Evolutionary conservation across 2,329 filamentous ascomycete genomes (phyloP).

Genomic region (Fusarium sp.): DNA sequence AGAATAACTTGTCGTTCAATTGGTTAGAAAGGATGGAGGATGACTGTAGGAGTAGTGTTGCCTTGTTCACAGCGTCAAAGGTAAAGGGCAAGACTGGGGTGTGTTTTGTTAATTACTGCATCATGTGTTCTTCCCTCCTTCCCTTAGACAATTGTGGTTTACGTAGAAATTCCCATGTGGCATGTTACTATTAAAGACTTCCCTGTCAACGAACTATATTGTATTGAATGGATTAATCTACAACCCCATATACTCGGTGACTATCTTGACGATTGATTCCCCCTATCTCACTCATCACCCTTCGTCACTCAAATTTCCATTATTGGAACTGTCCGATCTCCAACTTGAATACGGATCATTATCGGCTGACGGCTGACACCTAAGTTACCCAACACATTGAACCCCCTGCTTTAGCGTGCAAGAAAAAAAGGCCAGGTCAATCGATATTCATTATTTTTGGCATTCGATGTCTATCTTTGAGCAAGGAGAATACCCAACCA

Average conservation of each 20-base stretch:
- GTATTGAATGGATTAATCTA: neutral
- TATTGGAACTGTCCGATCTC: neutral
- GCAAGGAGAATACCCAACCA: neutral
- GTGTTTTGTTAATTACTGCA: too few relatives aligned
- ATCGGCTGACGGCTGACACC: conserved; percentile 21
- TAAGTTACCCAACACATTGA: conserved; percentile 17
- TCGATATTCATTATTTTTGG: conserved; percentile 11
- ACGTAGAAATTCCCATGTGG: neutral
- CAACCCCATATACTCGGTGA: neutral
- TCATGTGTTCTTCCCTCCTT: neutral
- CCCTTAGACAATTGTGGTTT: neutral
- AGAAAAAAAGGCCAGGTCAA: conserved; percentile 23
- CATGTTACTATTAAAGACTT: neutral
- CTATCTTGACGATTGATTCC: neutral
- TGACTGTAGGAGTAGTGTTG: neutral
- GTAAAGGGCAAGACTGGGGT: too few relatives aligned
- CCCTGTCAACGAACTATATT: neutral
- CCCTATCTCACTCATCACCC: neutral
- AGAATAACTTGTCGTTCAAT: neutral
- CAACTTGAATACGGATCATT: conserved; percentile 20
- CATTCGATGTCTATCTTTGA: neutral
- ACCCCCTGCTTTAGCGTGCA: conserved; percentile 26
- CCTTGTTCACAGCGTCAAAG: neutral
- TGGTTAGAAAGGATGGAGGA: neutral
- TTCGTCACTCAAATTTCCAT: neutral